Percentiles rank a stretch among this genome's conserved stretches.
Conservation (phyloP, 768 basidiomycete species). For the Kwoniella europaea region DNA sequence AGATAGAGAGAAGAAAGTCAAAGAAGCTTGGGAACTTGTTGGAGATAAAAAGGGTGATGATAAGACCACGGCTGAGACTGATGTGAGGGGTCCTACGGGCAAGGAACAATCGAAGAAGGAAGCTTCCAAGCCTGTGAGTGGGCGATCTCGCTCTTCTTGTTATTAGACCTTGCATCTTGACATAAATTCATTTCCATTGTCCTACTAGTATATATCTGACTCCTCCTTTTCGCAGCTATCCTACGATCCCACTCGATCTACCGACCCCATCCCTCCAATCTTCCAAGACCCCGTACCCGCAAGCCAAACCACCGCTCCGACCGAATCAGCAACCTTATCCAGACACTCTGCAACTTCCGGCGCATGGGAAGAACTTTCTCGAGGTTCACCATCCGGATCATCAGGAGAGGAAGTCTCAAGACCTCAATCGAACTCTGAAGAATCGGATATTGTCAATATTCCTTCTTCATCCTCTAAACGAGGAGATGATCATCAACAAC, state of each 20-base stretch:
- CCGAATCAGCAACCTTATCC: constrained; percentile 37
- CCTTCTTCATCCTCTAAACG: constrained; percentile 5
- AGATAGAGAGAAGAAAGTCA: constrained; percentile 50
- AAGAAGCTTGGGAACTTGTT: constrained; percentile 58
- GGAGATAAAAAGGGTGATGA: constrained; percentile 20
- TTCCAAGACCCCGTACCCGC: constrained; percentile 24
- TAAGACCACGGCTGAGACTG: constrained; percentile 24
- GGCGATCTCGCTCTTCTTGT: constrained; percentile 1
- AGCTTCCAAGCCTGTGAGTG: constrained; percentile 31
- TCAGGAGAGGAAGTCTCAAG: constrained; percentile 39
- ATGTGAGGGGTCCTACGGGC: constrained; percentile 37
- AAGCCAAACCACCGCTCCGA: constrained; percentile 2
- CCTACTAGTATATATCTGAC: not conserved
- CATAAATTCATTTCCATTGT: not conserved
- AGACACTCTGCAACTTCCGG: constrained; percentile 44
- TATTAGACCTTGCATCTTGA: not conserved
- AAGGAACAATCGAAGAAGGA: constrained; percentile 25
- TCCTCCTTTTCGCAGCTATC: constrained; percentile 24
- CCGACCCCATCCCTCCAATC: constrained; percentile 46
- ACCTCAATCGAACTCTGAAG: constrained; percentile 21
- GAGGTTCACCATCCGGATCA: constrained; percentile 21
- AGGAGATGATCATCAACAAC: not conserved
- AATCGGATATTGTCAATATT: constrained; percentile 25
- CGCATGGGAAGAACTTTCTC: constrained; percentile 50
- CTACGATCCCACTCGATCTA: constrained; percentile 50